Percentiles rank a stretch among this genome's conserved stretches.
Conservation (phyloP, 768 basidiomycete species). For the Podaxis carcinomalis region DNA sequence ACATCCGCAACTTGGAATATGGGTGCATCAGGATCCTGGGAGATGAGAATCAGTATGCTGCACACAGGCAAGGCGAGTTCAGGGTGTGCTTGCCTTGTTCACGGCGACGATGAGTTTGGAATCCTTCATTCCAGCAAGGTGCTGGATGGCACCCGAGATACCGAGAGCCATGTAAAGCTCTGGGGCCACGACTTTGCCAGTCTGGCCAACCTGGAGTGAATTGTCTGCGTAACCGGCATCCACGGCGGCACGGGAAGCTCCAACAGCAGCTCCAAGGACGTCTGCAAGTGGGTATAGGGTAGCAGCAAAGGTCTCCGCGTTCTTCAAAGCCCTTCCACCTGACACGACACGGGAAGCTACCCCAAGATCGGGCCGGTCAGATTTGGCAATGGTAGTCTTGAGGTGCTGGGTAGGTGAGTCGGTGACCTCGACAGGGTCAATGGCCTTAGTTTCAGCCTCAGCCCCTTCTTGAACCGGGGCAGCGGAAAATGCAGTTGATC, state of each 20-base stretch:
- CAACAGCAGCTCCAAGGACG: slow-evolving; percentile 89
- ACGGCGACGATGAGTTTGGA: slow-evolving; percentile 97
- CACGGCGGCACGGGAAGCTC: slow-evolving; percentile 96
- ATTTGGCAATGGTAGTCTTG: slow-evolving; percentile 76
- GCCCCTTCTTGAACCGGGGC: slow-evolving; percentile 45
- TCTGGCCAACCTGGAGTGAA: slow-evolving; percentile 98
- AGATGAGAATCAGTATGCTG: slow-evolving; percentile 10
- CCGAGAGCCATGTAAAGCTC: slow-evolving; percentile 95
- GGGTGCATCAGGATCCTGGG: slow-evolving; percentile 91
- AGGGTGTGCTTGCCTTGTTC: slow-evolving; percentile 69
- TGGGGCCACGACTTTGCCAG: slow-evolving; percentile 97
- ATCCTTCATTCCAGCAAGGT: slow-evolving; percentile 99
- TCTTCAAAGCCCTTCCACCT: slow-evolving; percentile 93
- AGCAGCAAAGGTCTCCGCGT: slow-evolving; percentile 85
- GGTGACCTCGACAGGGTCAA: slow-evolving; percentile 61
- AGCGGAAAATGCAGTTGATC: slow-evolving; percentile 85
- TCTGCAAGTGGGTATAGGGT: slow-evolving; percentile 92
- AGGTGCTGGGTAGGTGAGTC: slow-evolving; percentile 61
- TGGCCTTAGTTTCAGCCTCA: slow-evolving; percentile 54
- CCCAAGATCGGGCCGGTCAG: slow-evolving; percentile 89
- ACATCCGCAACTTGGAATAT: slow-evolving; percentile 99
- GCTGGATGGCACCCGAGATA: slow-evolving; percentile 98
- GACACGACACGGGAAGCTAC: slow-evolving; percentile 87
- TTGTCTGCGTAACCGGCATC: slow-evolving; percentile 99
- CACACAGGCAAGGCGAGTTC: not conserved